Base-by-base conservation (phyloP, 1,284 basidiomycete species). In the Cutaneotrichosporon arboriforme region DNA sequence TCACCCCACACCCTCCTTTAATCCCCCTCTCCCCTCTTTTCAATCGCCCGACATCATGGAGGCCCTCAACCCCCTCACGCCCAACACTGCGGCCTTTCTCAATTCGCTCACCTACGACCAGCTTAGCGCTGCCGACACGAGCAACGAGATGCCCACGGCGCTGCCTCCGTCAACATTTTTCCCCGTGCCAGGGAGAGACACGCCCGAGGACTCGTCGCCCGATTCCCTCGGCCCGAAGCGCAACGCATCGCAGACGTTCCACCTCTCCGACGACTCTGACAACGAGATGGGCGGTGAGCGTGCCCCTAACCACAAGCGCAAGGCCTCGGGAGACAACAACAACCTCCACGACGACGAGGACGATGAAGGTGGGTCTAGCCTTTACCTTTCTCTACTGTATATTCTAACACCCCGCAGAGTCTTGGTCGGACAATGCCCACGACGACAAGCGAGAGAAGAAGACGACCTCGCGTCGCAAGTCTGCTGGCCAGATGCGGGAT, bases 51-150 rank as follows among this genome's bases (percentile, higher is more conserved):
- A 37, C 35, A 48, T 26, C 35, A 67, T 67, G 66, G 59, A 63
- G n/a, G 58, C 49, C 13, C 56, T 73, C 23, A 61, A 68, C 20
- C 67, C 68, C 40, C 69, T 73, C 20, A 62, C 69, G 3, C 71
- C 71, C 37, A 73, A 72, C 58, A 73, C 71, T 17, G 58, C 52
- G 43, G 68, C 68, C 20, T 68, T 73, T 53, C 62, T 73, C 35
- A 59, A 66, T 45, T 72, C 69, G 49, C 55, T 73, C 55, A 38
- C 59, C n/a, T 49, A 52, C 36, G 44, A 46, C 20, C 48, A 52
- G 33, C 33, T 58, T 15, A 22, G 46, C 35, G 48, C 55, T 18
- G 8, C 35, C 26, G 26, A n/a, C 33, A 45, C 57, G 47, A 47
- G 51, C 31, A 43, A 13, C 36, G 21, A 41, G 33, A 60, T 31